Percentiles rank a stretch among this genome's conserved stretches.
Conservation (phyloP, 2,329 filamentous ascomycete genomes). For the Tricladium varicosporioides region DNA sequence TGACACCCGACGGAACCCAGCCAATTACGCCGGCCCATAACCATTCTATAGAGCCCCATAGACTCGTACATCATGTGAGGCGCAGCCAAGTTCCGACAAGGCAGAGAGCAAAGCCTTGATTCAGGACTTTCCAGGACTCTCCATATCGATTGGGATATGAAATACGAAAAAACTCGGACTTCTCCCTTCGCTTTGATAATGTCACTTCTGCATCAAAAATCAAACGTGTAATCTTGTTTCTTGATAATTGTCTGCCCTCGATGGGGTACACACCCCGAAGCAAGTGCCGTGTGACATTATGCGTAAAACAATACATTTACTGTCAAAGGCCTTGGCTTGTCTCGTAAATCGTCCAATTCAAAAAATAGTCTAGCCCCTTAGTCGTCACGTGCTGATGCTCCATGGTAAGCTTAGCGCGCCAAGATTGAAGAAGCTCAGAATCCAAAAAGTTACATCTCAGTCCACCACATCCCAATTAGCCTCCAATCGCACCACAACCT, state of each 20-base stretch:
- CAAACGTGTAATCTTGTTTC: background rate
- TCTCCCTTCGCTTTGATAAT: background rate
- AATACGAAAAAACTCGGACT: background rate
- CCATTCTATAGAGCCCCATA: constrained; percentile 14
- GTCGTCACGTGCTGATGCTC: background rate
- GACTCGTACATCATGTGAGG: constrained; percentile 8
- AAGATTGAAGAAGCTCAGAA: constrained; percentile 18
- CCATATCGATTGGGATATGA: background rate
- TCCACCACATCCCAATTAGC: constrained; percentile 5
- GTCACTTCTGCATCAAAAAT: background rate
- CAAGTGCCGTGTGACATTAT: background rate
- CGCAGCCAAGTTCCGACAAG: constrained; percentile 7
- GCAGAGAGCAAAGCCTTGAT: background rate
- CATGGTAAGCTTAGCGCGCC: constrained; percentile 15
- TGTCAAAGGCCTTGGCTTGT: constrained; percentile 3
- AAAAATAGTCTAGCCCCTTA: background rate
- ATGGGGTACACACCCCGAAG: background rate
- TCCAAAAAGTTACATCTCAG: constrained; percentile 16
- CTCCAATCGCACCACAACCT: constrained; percentile 6
- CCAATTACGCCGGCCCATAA: constrained; percentile 9
- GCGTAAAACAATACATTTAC: background rate
- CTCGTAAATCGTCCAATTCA: background rate
- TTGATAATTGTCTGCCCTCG: background rate
- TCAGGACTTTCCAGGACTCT: constrained; percentile 16
- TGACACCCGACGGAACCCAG: background rate